These are phyloP conservation scores for Epichloe festucae DNA, from an alignment of 2,329 filamentous ascomycete genomes.

Conservation along the genomic window DNA sequence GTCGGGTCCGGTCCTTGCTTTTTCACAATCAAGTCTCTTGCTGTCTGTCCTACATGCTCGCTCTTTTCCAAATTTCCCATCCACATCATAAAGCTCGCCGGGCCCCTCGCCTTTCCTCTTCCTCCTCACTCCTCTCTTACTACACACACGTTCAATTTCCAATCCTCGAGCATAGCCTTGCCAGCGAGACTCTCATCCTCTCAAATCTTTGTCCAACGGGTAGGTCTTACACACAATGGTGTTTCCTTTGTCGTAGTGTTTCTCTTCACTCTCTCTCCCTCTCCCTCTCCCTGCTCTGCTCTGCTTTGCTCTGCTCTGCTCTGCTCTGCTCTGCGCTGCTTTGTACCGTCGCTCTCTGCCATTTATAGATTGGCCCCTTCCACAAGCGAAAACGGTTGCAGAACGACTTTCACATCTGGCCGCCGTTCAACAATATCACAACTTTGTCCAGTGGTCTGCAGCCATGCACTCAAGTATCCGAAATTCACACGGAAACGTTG, in stretches of 20 bases:
- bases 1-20: slow-evolving; percentile 2
- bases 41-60: background rate
- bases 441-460: background rate
- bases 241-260: background rate
- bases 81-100: slow-evolving; percentile 5
- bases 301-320: background rate
- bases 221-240: background rate
- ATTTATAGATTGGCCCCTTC: no score
- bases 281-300: background rate
- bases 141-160: background rate
- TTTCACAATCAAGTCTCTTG: slow-evolving; percentile 1
- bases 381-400: background rate
- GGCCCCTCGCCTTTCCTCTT: background rate
- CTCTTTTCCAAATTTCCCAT: background rate
- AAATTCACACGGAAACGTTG: background rate
- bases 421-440: background rate
- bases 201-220: background rate
- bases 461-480: background rate
- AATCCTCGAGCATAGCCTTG: background rate
- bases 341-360: background rate
- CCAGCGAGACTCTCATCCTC: background rate
- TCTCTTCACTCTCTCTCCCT: background rate
- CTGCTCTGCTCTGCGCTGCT: background rate
- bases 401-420: background rate
- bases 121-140: background rate